Evolutionary conservation across 495 filamentous ascomycete species (phyloP).

Genomic region (Geopyxis carbonaria): DNA sequence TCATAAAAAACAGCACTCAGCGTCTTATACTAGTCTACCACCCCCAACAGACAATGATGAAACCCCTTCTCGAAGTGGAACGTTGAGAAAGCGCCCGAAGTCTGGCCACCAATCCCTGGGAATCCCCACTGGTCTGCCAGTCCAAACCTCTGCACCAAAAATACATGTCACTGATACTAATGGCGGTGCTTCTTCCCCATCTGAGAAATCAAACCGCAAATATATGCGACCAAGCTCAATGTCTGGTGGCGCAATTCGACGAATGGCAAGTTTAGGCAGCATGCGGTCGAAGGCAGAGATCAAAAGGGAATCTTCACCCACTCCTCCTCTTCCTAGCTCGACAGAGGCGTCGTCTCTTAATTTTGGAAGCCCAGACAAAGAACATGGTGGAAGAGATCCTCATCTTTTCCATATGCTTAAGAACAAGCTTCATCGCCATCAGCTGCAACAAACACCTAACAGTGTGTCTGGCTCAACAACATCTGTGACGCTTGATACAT

Average conservation of each 20-base stretch:
- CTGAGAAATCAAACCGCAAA: conserved; percentile 7
- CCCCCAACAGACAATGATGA: not conserved
- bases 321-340: conserved; percentile 4
- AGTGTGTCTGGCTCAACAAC: conserved; percentile 3
- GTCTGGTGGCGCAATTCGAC: conserved; percentile 19
- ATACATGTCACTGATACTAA: conserved; percentile 25
- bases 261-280: conserved; percentile 11
- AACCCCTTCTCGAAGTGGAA: conserved; percentile 2
- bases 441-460: not conserved
- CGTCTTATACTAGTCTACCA: conserved; percentile 23
- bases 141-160: conserved; percentile 17
- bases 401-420: conserved; percentile 24
- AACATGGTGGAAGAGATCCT: conserved; percentile 5
- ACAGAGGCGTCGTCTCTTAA: conserved; percentile 7
- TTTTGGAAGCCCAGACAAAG: not conserved
- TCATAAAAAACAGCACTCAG: conserved; percentile 20
- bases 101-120: conserved; percentile 20
- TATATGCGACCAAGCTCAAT: conserved; percentile 19
- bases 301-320: conserved; percentile 1
- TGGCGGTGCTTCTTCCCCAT: conserved; percentile 11
- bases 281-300: not conserved
- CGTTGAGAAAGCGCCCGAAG: conserved; percentile 16
- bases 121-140: conserved; percentile 7
- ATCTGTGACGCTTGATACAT: not conserved
- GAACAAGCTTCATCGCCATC: conserved; percentile 20